Evolutionary conservation across 75 land plant species (phyloP), one percentile per base, ranked within the genome.

Genomic region (Selaginella moellendorffii): DNA sequence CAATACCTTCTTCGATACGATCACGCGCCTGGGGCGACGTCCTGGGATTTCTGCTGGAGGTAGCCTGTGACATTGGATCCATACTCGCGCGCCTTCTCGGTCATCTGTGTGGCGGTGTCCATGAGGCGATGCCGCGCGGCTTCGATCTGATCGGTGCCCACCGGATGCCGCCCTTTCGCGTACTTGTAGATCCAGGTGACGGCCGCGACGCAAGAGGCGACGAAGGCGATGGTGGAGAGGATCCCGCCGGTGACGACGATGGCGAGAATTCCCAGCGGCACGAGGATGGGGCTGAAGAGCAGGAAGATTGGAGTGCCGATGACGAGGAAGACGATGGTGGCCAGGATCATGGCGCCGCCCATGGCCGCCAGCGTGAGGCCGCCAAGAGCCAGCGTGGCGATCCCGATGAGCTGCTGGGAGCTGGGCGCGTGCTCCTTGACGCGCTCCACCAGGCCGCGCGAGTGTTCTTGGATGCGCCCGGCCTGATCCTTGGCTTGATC

Each of bases 1-100:
- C n/a, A n/a, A n/a, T n/a, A n/a, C n/a, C n/a, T n/a, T n/a, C n/a
- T n/a, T n/a, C n/a, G n/a, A n/a, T n/a, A n/a, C n/a, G n/a, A n/a
- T 56, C n/a, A 56, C 21, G 59, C 59, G n/a, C 59, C 59, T 8
- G 59, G 59, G n/a, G 59, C 59, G n/a, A 25, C 59, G 5, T 56
- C 59, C 21, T 56, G 59, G 2, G 59, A 5, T 19, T 56, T 56
- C 23, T 19, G 24, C 59, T 56, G 59, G n/a, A 56, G 25, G n/a
- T 21, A 56, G 59, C 59, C 59, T 2, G 59, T 56, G 9, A 56
- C 59, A 56, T 56, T 56, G 21, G n/a, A 56, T 21, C 59, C 59
- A 56, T 56, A 56, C 24, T 56, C 59, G 5, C 24, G 19, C 8
- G 59, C 59, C 19, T 21, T 56, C 24, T 56, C 59, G 2, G 19